Base-by-base conservation (phyloP, 192 early-diverging fungal species). In the Cetraspora pellucida region DNA sequence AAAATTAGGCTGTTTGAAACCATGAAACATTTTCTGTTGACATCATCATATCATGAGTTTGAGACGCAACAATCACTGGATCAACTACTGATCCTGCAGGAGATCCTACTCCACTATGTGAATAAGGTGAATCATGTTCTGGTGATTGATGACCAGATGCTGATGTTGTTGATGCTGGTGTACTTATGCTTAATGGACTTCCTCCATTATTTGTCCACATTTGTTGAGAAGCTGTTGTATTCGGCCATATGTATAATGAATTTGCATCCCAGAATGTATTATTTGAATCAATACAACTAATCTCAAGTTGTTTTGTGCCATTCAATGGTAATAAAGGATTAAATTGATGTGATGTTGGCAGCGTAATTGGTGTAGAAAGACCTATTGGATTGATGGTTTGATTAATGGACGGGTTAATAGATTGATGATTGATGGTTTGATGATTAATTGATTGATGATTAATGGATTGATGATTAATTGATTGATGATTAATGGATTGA, bases 221-320 rank as follows among this genome's bases (percentile, higher is more conserved):
- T 27, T 49, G 44, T 10, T 23, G 47, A 3, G 44, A 16, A 14
- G 13, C 31, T 14, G 27, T 21, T 2, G 58, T 21, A 45, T 45
- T 28, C 46, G 16, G 37, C 46, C 44, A 70, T n/a, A 70, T 10
- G 10, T 17, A 70, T 50, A 70, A 50, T n/a, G 63, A 19, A 70
- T 70, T 52, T 14, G 44, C 7, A 70, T 70, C 68, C 68, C 68
- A 70, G 3, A 50, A 70, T 50, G 68, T 50, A 23, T 45, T 27
- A 70, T 50, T 50, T 8, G 5, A 13, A 28, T 50, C 37, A 49
- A 70, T 49, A n/a, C 31, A 37, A 37, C 7, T 37, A 2, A 37
- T 37, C 0, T 37, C 63, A 65, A 65, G 7, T 65, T 44, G 63
- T 43, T 65, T 65, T 5, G 68, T 14, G 28, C 47, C 47, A 30